Base-by-base conservation (phyloP, 1,284 basidiomycete genomes). In the Cryptococcus sp. region DNA sequence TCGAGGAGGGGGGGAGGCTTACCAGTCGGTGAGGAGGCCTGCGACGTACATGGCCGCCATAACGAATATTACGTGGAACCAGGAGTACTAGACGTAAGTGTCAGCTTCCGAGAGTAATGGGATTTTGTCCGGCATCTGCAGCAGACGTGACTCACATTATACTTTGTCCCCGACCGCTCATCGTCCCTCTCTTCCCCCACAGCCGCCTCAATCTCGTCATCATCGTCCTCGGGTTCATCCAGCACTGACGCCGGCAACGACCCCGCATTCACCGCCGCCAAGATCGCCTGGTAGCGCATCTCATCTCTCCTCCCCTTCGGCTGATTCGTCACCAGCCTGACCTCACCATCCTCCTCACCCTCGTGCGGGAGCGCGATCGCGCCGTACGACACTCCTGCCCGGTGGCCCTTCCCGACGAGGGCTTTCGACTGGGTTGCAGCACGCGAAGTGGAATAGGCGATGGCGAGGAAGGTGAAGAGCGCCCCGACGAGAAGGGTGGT, bases 11-110 rank as follows among this genome's bases (percentile, higher is more conserved):
- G 24, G 20, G 42, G 48, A 33, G 28, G 81, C 87, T 62, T 76
- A 91, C 95, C 96, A 98, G 77, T 99, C 95, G 1, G 96, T 99
- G 60, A 99, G 79, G n/a, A 99, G 82, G 84, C 97, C 96, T 0
- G 91, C 93, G 39, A 97, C 92, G 78, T 99, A 99, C 93, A 98
- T 98, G 16, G 91, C 83, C 18, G 87, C 96, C 64, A 98, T 88
- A 48, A 89, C 87, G 75, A 98, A 99, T 71, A 98, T 97, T 73
- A 96, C 79, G 76, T 98, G 95, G 86, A 98, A 98, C 88, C 93
- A 98, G 16, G 91, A 86, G 75, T 99, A 98, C 90, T 93, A 64
- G 45, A 43, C 54, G 40, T 23, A 16, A 48, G 16, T 24, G 37
- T 53, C 35, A 18, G 20, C n/a, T 38, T n/a, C 15, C 44, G 36